Percentiles rank a stretch among this genome's conserved stretches.
Conservation (phyloP, 75 land plant genomes). For the Picea glauca region DNA sequence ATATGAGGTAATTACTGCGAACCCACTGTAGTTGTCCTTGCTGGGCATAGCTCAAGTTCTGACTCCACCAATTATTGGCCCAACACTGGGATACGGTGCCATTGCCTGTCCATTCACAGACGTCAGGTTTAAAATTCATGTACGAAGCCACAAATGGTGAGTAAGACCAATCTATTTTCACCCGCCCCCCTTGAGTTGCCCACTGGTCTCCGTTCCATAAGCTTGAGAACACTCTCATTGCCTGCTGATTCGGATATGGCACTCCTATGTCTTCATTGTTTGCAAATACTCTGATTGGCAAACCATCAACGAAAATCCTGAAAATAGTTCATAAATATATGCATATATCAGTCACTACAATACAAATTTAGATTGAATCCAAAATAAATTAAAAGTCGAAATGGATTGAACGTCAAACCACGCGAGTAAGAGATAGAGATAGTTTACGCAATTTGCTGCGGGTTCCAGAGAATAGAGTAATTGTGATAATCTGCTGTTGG, state of each 20-base stretch:
- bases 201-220: slow-evolving; percentile 29
- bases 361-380: too few relatives aligned
- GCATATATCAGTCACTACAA: too few relatives aligned
- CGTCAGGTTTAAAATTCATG: too few relatives aligned
- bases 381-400: too few relatives aligned
- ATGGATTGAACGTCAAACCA: too few relatives aligned
- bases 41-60: background rate
- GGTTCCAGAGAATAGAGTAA: slow-evolving; percentile 54
- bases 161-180: slow-evolving; percentile 22
- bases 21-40: background rate
- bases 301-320: too few relatives aligned
- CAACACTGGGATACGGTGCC: too few relatives aligned
- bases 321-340: too few relatives aligned
- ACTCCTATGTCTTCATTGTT: slow-evolving; percentile 34
- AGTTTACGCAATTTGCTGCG: slow-evolving; percentile 3
- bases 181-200: slow-evolving; percentile 14
- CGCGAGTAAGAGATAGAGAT: too few relatives aligned
- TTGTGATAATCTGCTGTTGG: slow-evolving; percentile 42
- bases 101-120: too few relatives aligned
- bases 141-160: slow-evolving; percentile 22
- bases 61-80: background rate
- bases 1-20: background rate
- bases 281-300: slow-evolving; percentile 13
- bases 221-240: slow-evolving; percentile 25
- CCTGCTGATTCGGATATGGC: slow-evolving; percentile 25